Evolutionary conservation across 202 grass and related monocot genomes (phyloP), one percentile per base, ranked within the genome.

Genomic region (Zoysia matrella): DNA sequence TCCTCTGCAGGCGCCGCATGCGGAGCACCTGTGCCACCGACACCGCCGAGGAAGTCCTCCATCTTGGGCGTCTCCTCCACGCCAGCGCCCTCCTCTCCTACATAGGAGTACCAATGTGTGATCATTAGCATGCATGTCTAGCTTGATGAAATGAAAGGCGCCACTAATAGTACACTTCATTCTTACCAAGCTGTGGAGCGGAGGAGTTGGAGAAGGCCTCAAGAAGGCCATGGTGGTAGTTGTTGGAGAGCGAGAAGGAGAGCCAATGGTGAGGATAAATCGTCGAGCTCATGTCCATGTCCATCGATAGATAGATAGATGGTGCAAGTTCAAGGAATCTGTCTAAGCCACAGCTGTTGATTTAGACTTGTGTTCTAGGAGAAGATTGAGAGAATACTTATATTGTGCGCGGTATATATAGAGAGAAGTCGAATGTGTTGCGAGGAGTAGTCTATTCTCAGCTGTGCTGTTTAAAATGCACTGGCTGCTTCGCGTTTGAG

Each of bases 231-330:
- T 89, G 89, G 47, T 92, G 18, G 77, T 91, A 91, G 78, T 91
- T 83, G 79, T 91, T 93, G 40, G 90, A 83, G 71, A 97, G 92
- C 77, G 94, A 97, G 74, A 97, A 97, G 80, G 92, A 90, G 80
- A 97, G 90, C 92, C 94, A 94, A 61, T 94, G 77, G 53, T 88
- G 87, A 60, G 84, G 81, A 63, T 94, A 83, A 72, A 89, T 80
- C 67, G 87, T 16, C 11, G 94, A 86, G 75, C 82, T 89, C 82
- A 88, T 89, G 61, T 91, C 91, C 94, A 90, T 94, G n/a, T 69
- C 76, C 76, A 85, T 49, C 70, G 51, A 56, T 9, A 58, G 69
- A 47, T 42, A 39, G 7, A 45, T 80, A 82, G 70, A 65, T 44
- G 52, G 68, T 50, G 40, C 62, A 60, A 41, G 41, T 50, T 22